Conservation (phyloP, 768 basidiomycete species). For the Gloeophyllum trabeum region DNA sequence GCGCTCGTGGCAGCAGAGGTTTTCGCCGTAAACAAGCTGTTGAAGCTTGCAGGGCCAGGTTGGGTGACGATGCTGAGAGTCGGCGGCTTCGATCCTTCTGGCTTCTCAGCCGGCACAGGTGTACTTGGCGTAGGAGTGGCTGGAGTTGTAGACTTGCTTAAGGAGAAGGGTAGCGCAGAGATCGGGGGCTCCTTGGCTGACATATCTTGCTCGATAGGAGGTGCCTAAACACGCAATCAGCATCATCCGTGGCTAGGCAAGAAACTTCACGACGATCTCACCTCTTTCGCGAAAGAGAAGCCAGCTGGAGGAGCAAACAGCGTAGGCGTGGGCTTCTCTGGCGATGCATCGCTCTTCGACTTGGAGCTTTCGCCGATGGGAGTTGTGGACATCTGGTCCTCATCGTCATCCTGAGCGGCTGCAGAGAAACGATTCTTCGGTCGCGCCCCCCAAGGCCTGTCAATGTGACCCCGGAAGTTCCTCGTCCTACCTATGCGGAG, state of each 20-base stretch:
- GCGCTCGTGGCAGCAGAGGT: background rate
- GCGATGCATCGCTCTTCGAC: too few species aligned
- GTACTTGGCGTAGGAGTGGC: slow-evolving; percentile 6
- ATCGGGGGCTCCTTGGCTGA: slow-evolving; percentile 60
- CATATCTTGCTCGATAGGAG: slow-evolving; percentile 26
- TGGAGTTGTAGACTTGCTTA: slow-evolving; percentile 22
- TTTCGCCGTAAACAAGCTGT: background rate
- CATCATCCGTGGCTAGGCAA: background rate
- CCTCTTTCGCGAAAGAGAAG: slow-evolving; percentile 60
- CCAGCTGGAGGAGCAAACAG: slow-evolving; percentile 49
- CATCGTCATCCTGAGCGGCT: slow-evolving; percentile 37
- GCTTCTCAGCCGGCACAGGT: slow-evolving; percentile 1
- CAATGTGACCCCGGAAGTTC: slow-evolving; percentile 42
- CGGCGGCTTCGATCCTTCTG: slow-evolving; percentile 11
- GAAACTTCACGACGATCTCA: slow-evolving; percentile 17
- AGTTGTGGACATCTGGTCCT: slow-evolving; percentile 19
- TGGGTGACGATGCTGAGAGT: too few species aligned
- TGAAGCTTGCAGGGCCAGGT: too few species aligned
- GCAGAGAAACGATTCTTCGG: slow-evolving; percentile 56
- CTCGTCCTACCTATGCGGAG: slow-evolving; percentile 57
- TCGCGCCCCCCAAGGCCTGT: slow-evolving; percentile 19
- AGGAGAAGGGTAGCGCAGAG: slow-evolving; percentile 50
- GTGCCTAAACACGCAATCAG: slow-evolving; percentile 3
- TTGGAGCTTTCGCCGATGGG: slow-evolving; percentile 20
- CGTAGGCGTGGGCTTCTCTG: too few species aligned